Evolutionary conservation across 225 moss, liverwort and hornwort species (phyloP), one percentile per base, ranked within the genome.

Genomic region (Takakia lepidozioides): DNA sequence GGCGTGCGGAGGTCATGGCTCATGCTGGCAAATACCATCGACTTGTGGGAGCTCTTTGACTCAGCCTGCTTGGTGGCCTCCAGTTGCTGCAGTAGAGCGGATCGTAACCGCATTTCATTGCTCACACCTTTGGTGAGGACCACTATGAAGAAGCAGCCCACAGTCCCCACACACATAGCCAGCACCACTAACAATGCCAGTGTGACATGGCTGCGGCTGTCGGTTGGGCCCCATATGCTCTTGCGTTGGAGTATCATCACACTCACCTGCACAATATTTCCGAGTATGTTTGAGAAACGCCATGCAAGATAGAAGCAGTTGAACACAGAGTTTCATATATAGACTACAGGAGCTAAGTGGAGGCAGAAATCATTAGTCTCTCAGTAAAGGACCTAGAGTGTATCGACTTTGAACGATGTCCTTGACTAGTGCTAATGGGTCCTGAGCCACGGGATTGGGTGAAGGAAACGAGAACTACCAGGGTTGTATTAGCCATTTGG

Each of bases 1-100:
- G 77, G 77, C 8, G 77, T 77, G 22, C 77, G 59, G 2, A 77
- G 41, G 57, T 77, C 77, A 50, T 77, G 77, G 51, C 77, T 77
- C 77, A 77, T 77, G 47, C 64, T 77, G 19, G 77, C 77, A 54
- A 72, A 77, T 43, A 77, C 67, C 3, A 72, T 72, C 56, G 67
- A 71, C 37, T 77, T 77, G 14, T 72, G 72, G 54, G 56, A 71
- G 34, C 64, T 77, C 35, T 61, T 72, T 27, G 46, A 71, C 55
- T 77, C 77, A 25, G 72, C 77, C 43, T 61, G 63, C 34, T 68
- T 72, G 8, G 67, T 72, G 9, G 77, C 77, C 38, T 77, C 77
- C 51, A 60, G 25, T 36, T 77, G 77, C 52, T 60, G 56, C 8
- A 64, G n/a, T 1, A 77, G 57, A 2, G 63, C 56, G 42, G 47